Evolutionary conservation across 345 rosid genomes (phyloP).

Genomic region (Pelargonium nanum): DNA sequence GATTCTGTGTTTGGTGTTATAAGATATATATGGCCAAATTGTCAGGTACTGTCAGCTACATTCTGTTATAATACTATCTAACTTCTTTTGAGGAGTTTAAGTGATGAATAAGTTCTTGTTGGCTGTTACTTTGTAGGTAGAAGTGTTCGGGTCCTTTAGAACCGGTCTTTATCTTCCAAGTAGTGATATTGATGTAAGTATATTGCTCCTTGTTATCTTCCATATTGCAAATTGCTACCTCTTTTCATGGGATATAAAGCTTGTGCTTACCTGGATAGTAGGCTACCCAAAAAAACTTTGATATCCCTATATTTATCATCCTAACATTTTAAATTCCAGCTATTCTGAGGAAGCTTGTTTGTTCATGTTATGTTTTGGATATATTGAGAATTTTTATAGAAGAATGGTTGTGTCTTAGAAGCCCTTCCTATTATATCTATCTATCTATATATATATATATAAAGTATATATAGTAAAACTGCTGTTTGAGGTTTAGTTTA

Average conservation of each 20-base stretch:
- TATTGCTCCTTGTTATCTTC: not conserved
- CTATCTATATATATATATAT: too few relatives aligned
- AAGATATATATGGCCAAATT: constrained; percentile 80
- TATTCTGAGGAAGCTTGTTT: too few relatives aligned
- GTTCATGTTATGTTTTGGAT: too few relatives aligned
- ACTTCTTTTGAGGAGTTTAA: not conserved
- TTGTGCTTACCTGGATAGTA: too few relatives aligned
- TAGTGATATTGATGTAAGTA: constrained; percentile 91
- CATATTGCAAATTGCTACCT: not conserved
- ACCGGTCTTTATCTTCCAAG: constrained; percentile 91
- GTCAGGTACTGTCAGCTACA: constrained; percentile 37
- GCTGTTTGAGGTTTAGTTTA: too few relatives aligned
- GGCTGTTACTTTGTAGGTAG: constrained; percentile 40
- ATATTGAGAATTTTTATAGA: too few relatives aligned
- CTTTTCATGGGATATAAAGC: not conserved
- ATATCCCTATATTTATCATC: too few relatives aligned
- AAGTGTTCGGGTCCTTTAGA: constrained; percentile 77
- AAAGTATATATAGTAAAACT: too few relatives aligned
- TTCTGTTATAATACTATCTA: constrained; percentile 1
- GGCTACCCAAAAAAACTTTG: too few relatives aligned
- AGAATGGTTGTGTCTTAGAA: too few relatives aligned
- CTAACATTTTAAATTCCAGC: too few relatives aligned
- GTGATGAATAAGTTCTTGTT: not conserved
- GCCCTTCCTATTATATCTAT: too few relatives aligned
- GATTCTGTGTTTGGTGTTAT: constrained; percentile 54